Base-by-base conservation (phyloP, 2,329 filamentous ascomycete genomes). In the Penicillium italicum region DNA sequence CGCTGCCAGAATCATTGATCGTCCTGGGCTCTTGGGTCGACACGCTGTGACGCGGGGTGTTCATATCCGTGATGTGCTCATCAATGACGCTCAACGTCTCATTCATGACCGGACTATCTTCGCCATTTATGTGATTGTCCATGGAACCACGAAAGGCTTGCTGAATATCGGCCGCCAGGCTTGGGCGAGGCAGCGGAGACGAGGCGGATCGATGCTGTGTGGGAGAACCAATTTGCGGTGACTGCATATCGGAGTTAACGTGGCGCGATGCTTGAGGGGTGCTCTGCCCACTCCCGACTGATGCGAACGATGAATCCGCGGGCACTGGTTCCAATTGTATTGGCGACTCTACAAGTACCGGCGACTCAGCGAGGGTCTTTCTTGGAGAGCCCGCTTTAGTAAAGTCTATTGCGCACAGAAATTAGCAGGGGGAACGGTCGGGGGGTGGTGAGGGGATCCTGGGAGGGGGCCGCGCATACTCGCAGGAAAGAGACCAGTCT, bases 31-130 rank as follows among this genome's bases (percentile, higher is more conserved):
- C 76, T 45, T 83, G 82, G 20, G 72, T 68, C 42, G 76, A 64
- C 54, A 81, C 60, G 66, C 79, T 81, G 58, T 84, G 81, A 24
- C 82, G 79, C 51, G 83, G 83, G 6, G 80, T 84, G 69, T 80
- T 82, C 76, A 97, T 83, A 71, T 96, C 89, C 40, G 91, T 96
- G 65, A 97, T 96, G 70, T 97, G 93, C 74, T 97, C 93, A 72
- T 97, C 88, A 66, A 97, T 97, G 56, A 97, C 93, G 68, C 91
- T 96, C 49, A 97, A 77, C 0, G 93, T 97, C 72, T 97, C 92
- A 70, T 92, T 91, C 79, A 97, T 88, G 47, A 97, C 92, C 11
- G 90, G 88, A 68, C 85, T 89, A 51, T 86, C 83, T 63, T 85
- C 78, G 18, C 78, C 70, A 63, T 76, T 73, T 41, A 74, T 77